Evolutionary conservation across 306 rosid species (phyloP).

Genomic region (Lagenaria siceraria): DNA sequence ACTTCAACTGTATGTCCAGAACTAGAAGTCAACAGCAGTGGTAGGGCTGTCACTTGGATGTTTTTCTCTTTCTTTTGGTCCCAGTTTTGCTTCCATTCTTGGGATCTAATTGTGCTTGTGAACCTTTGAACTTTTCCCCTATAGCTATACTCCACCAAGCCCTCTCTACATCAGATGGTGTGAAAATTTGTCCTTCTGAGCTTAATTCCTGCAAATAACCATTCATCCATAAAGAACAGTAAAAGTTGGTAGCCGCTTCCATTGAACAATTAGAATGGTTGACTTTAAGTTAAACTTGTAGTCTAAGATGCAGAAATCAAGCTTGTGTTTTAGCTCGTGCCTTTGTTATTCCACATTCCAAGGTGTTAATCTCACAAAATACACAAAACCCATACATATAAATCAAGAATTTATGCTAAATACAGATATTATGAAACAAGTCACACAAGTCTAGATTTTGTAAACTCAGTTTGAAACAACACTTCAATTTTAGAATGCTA

Average conservation of each 20-base stretch:
- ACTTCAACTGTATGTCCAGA: neutral
- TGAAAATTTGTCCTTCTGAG: slow-evolving; percentile 36
- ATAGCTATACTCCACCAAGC: slow-evolving; percentile 69
- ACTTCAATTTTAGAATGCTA: neutral
- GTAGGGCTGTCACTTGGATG: neutral
- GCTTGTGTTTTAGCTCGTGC: neutral
- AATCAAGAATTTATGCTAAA: neutral
- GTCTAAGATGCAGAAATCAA: neutral
- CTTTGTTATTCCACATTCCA: neutral
- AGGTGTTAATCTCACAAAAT: neutral
- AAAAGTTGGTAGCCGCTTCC: neutral
- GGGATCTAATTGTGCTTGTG: slow-evolving; percentile 19
- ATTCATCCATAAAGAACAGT: neutral
- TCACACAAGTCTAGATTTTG: neutral
- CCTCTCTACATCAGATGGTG: slow-evolving; percentile 82
- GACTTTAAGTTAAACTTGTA: neutral
- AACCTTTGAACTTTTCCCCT: slow-evolving; percentile 28
- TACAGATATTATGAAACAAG: neutral
- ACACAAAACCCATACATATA: neutral
- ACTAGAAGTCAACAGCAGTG: neutral
- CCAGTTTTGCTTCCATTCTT: slow-evolving; percentile 18
- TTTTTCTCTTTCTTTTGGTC: slow-evolving; percentile 57
- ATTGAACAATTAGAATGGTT: neutral
- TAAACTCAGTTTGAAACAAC: neutral
- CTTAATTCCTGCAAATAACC: slow-evolving; percentile 55